A percentile compares a stretch with the other conserved stretches of the same genome.
These are phyloP conservation scores for Dryas drummondii DNA, from an alignment of 306 rosid species.

Conservation along the genomic window DNA sequence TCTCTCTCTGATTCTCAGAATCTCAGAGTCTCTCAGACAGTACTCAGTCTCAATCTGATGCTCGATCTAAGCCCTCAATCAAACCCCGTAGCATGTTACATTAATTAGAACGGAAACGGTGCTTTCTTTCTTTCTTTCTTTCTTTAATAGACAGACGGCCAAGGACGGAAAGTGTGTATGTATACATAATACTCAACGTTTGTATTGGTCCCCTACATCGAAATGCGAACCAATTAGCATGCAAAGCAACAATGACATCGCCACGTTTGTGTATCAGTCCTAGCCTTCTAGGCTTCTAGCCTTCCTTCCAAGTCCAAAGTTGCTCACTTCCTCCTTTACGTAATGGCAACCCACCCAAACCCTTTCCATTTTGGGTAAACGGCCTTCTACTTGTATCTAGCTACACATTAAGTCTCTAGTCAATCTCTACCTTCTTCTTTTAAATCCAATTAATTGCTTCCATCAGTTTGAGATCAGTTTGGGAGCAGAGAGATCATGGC, in stretches of 20 bases:
- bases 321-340: too few relatives aligned
- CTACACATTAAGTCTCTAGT: too few relatives aligned
- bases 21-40: neutral
- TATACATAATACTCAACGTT: neutral
- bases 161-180: neutral
- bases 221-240: neutral
- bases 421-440: neutral
- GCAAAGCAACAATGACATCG: neutral
- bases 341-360: neutral
- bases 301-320: too few relatives aligned
- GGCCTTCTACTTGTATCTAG: neutral
- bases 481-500: constrained; percentile 43
- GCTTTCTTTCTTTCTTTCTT: neutral
- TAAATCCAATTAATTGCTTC: neutral
- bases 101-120: constrained; percentile 6
- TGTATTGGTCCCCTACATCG: constrained; percentile 11
- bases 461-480: neutral
- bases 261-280: neutral
- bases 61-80: neutral
- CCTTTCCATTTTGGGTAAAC: constrained; percentile 51
- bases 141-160: neutral
- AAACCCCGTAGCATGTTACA: neutral
- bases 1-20: too few relatives aligned
- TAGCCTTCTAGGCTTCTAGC: too few relatives aligned
- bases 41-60: too few relatives aligned